Evolutionary conservation across 2,329 filamentous ascomycete genomes (phyloP).

Genomic region (Trichoderma simmonsii): DNA sequence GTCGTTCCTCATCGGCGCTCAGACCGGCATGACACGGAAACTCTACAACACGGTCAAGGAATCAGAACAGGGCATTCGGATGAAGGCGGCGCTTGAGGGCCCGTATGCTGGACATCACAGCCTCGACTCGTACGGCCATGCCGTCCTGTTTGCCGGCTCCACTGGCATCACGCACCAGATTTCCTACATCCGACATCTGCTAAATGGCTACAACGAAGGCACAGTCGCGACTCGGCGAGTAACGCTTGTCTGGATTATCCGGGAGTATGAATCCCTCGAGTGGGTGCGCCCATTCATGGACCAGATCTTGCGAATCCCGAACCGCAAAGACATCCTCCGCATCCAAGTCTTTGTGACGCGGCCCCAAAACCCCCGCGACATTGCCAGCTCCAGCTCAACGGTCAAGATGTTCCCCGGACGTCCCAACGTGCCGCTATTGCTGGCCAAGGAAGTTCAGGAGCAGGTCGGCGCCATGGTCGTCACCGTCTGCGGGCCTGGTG

Average conservation of each 20-base stretch:
- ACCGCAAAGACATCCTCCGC: conserved; percentile 75
- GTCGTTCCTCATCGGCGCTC: conserved; percentile 81
- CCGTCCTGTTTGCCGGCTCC: conserved; percentile 85
- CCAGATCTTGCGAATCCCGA: conserved; percentile 70
- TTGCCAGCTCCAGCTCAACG: conserved; percentile 70
- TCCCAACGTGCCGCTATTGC: conserved; percentile 75
- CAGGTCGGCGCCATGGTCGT: conserved; percentile 88
- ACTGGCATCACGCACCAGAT: conserved; percentile 96
- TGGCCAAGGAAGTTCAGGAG: conserved; percentile 76
- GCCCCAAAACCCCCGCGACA: conserved; percentile 78
- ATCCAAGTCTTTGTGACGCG: conserved; percentile 90
- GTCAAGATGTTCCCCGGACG: conserved; percentile 92
- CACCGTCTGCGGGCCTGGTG: conserved; percentile 73
- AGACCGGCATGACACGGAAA: conserved; percentile 82
- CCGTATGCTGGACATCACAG: conserved; percentile 83
- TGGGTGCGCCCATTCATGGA: conserved; percentile 90
- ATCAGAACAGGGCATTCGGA: conserved; percentile 52
- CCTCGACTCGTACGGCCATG: conserved; percentile 88
- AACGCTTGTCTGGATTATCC: conserved; percentile 88
- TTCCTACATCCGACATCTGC: conserved; percentile 76
- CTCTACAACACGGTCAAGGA: conserved; percentile 68
- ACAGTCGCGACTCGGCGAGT: conserved; percentile 78
- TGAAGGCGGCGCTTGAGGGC: conserved; percentile 79
- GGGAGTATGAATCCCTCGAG: conserved; percentile 82
- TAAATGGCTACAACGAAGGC: conserved; percentile 64